Conservation (phyloP, 352 stramenopile species). For the Pythium phragmitis region DNA sequence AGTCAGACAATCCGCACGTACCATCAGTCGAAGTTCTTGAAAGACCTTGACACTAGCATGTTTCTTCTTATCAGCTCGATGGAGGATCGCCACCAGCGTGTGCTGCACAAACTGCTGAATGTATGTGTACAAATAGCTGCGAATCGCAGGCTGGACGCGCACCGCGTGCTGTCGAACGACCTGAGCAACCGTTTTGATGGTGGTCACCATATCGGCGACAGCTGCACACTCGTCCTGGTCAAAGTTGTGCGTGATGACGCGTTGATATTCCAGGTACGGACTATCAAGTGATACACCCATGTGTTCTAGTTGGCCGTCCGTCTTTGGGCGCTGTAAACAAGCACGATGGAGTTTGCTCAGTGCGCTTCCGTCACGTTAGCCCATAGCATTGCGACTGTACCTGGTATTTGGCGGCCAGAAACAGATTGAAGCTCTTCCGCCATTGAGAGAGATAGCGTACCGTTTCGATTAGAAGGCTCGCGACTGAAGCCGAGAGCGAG, state of each 20-base stretch:
- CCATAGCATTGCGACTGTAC: background rate
- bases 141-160: conserved; percentile 43
- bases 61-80: conserved; percentile 86
- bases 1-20: conserved; percentile 22
- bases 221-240: conserved; percentile 49
- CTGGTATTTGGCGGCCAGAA: conserved; percentile 24
- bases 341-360: background rate
- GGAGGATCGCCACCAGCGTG: conserved; percentile 69
- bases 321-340: conserved; percentile 33
- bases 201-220: conserved; percentile 62
- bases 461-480: conserved; percentile 13
- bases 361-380: background rate
- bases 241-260: conserved; percentile 74
- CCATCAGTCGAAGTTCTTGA: conserved; percentile 65
- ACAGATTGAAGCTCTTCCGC: conserved; percentile 24
- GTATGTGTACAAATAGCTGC: conserved; percentile 52
- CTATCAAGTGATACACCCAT: conserved; percentile 30
- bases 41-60: conserved; percentile 58
- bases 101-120: conserved; percentile 79
- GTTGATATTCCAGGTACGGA: conserved; percentile 64
- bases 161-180: conserved; percentile 36
- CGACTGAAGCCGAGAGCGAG: conserved; percentile 1
- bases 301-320: conserved; percentile 30
- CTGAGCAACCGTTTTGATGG: conserved; percentile 64
- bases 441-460: conserved; percentile 23